A percentile compares a stretch with the other conserved stretches of the same genome.
Conservation (phyloP, 371 early-diverging fungal genomes). For the Phascolomyces articulosus region DNA sequence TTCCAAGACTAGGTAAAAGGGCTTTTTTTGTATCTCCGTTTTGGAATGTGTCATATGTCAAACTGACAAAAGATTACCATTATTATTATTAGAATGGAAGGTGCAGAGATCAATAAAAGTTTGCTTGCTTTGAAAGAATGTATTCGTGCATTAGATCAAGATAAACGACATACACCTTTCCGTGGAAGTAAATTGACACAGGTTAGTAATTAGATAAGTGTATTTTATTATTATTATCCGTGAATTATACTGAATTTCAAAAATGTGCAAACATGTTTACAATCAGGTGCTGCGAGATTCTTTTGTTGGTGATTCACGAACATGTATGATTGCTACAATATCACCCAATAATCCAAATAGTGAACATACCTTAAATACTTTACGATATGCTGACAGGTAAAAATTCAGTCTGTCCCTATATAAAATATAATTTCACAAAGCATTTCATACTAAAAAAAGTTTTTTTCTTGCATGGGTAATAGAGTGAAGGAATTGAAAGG, state of each 20-base stretch:
- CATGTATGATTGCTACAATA: constrained; percentile 98
- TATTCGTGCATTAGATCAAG: constrained; percentile 95
- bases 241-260: no score
- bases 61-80: background rate
- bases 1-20: constrained; percentile 75
- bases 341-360: constrained; percentile 90
- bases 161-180: constrained; percentile 94
- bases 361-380: constrained; percentile 98
- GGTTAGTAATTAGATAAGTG: constrained; percentile 34
- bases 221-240: background rate
- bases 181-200: constrained; percentile 98
- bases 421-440: no score
- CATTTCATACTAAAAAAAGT: no score
- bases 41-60: no score
- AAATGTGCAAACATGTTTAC: background rate
- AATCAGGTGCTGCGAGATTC: constrained; percentile 91
- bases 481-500: constrained; percentile 49
- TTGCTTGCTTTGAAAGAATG: constrained; percentile 97
- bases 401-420: no score
- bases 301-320: constrained; percentile 95
- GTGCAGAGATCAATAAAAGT: constrained; percentile 99
- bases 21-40: no score
- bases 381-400: constrained; percentile 94
- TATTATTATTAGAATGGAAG: constrained; percentile 82
- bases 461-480: background rate